Percentiles rank a stretch among this genome's conserved stretches.
Evolutionary conservation across 345 rosid genomes (phyloP).

Genomic region (Camelina neglecta): DNA sequence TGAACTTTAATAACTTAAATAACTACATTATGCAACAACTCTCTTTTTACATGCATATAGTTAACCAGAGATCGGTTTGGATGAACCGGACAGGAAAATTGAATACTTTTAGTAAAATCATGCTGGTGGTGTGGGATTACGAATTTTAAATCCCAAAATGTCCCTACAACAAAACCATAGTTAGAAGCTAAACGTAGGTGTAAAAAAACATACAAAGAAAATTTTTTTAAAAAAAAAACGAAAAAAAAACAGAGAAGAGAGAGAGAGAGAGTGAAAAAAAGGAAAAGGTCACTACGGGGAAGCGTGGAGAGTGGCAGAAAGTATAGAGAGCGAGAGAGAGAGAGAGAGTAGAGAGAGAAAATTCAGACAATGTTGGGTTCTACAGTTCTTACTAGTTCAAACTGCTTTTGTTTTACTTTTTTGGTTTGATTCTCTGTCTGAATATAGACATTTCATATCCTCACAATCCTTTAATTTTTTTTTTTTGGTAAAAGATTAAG

Average conservation of each 20-base stretch:
- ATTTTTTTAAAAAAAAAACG: background rate
- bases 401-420: conserved; percentile 36
- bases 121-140: conserved; percentile 1
- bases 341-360: background rate
- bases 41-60: background rate
- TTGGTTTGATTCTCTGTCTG: conserved; percentile 39
- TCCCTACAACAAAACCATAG: conserved; percentile 24
- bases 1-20: background rate
- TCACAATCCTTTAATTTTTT: background rate
- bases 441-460: conserved; percentile 40
- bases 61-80: conserved; percentile 34
- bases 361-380: conserved; percentile 46
- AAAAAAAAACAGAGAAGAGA: background rate
- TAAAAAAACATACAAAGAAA: conserved; percentile 18
- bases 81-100: conserved; percentile 4
- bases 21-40: background rate
- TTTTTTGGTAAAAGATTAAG: background rate
- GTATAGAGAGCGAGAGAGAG: conserved; percentile 28
- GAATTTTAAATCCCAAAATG: conserved; percentile 43
- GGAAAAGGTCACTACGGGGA: conserved; percentile 66
- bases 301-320: conserved; percentile 64
- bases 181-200: conserved; percentile 42
- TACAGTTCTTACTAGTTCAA: conserved; percentile 41
- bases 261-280: conserved; percentile 40
- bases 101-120: background rate